Base-by-base conservation (phyloP, 2,329 filamentous ascomycete genomes). In the Cordyceps tenuipes region DNA sequence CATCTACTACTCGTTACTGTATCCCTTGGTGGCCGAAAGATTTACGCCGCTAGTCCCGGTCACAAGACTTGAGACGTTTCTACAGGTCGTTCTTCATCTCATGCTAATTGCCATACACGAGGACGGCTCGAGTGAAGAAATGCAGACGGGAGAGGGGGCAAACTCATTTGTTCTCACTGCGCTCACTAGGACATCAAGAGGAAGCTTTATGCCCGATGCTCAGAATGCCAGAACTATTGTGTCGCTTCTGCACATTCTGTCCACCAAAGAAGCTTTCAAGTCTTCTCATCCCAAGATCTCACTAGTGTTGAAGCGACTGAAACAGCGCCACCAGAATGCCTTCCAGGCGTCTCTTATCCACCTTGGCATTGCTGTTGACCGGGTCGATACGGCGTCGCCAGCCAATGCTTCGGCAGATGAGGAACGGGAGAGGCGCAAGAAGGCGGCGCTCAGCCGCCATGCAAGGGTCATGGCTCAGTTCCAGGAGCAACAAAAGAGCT, bases 381-480 rank as follows among this genome's bases (percentile, higher is more conserved):
- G 89, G 54, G 85, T 95, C 63, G 89, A 90, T 65, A 91, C 90
- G 5, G 86, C 86, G 4, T 94, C 91, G 1, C 91, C 92, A n/a
- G 89, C 89, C 15, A 82, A 79, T 59, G 81, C 79, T 58, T 79
- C 83, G 6, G 84, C 80, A 43, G 87, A 89, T 62, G 88, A 88
- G 65, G 89, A 93, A 68, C 82, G 84, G 17, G 89, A 93, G 71
- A 78, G 85, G 62, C 96, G 93, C 77, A 99, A 97, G 79, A 89
- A 89, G 73, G 90, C 93, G 57, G 94, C 94, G 0, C 76, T 92
- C 46, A 93, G 91, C 66, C 85, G 94, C 23, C 92, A 97, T 73
- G 92, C 92, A 2, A 89, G 86, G 68, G 91, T 99, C 36, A 97
- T 99, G 92, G 94, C 92, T 1, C 91, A 97, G 69, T 97, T 99